Conservation (phyloP, 2,329 filamentous ascomycete species). For the Fusarium transvaalense region DNA sequence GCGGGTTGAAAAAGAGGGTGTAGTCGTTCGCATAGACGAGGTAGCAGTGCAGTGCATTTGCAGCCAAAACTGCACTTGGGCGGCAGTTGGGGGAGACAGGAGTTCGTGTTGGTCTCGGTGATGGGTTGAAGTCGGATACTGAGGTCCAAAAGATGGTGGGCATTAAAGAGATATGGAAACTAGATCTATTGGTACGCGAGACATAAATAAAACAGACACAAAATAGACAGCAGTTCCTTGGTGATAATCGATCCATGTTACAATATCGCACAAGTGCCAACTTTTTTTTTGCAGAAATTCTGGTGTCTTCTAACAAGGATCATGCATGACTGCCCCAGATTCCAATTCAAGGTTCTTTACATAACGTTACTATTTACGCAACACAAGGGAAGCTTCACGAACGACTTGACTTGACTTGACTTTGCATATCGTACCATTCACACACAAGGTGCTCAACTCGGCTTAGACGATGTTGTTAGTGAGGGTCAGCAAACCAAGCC, state of each 20-base stretch:
- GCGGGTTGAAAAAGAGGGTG: conserved; percentile 16
- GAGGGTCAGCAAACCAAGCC: background rate
- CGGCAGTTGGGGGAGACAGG: conserved; percentile 22
- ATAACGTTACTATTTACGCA: background rate
- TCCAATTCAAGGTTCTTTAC: conserved; percentile 14
- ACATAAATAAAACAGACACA: background rate
- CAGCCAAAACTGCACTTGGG: conserved; percentile 14
- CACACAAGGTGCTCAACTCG: background rate
- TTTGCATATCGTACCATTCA: conserved; percentile 2
- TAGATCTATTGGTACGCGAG: conserved; percentile 3
- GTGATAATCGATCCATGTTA: conserved; percentile 22
- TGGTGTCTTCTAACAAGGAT: conserved; percentile 3
- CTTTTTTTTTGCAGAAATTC: conserved; percentile 11
- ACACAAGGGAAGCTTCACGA: conserved; percentile 1
- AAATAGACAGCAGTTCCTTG: conserved; percentile 17
- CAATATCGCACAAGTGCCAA: conserved; percentile 32
- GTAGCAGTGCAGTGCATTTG: conserved; percentile 9
- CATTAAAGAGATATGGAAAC: background rate
- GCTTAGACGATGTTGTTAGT: background rate
- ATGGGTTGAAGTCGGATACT: conserved; percentile 31
- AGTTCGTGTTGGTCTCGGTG: conserved; percentile 38
- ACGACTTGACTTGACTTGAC: background rate
- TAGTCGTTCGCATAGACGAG: conserved; percentile 18
- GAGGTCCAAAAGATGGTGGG: conserved; percentile 8
- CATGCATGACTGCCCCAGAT: conserved; percentile 25